Percentiles rank a stretch among this genome's conserved stretches.
Evolutionary conservation across 305 asterid species (phyloP).

Genomic region (Solanum hybrid): DNA sequence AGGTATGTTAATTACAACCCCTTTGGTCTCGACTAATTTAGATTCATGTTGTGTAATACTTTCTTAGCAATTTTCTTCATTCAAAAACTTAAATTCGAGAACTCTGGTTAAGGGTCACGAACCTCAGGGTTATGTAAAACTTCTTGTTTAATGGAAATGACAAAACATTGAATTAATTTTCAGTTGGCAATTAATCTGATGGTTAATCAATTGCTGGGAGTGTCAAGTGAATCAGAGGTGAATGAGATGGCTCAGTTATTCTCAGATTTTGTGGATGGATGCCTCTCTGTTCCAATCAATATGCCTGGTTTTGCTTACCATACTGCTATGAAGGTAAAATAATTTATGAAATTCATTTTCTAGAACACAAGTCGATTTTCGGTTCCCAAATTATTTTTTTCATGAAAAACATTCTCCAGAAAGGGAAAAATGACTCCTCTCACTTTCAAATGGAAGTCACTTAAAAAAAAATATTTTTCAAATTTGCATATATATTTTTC

Average conservation of each 20-base stretch:
- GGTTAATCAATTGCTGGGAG: constrained; percentile 88
- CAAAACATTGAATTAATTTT: neutral
- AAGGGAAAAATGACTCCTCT: neutral
- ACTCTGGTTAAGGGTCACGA: neutral
- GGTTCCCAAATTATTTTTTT: neutral
- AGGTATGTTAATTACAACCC: constrained; percentile 24
- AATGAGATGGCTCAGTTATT: constrained; percentile 60
- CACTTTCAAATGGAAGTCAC: neutral
- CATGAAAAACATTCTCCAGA: neutral
- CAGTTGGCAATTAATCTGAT: constrained; percentile 82
- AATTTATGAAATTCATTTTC: neutral
- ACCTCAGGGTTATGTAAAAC: neutral
- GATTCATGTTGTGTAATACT: neutral
- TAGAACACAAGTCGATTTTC: neutral
- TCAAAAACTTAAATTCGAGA: neutral
- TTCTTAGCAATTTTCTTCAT: neutral
- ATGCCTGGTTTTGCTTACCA: constrained; percentile 79
- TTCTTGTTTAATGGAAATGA: neutral
- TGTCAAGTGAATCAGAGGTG: constrained; percentile 68
- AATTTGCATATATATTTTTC: too few relatives aligned
- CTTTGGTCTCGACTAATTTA: neutral
- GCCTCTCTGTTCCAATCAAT: constrained; percentile 78
- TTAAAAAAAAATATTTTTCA: neutral
- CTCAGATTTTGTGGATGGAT: constrained; percentile 88
- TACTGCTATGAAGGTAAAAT: constrained; percentile 81